Base-by-base conservation (phyloP, 2,329 filamentous ascomycete species). In the Ophiostoma pallidulum region DNA sequence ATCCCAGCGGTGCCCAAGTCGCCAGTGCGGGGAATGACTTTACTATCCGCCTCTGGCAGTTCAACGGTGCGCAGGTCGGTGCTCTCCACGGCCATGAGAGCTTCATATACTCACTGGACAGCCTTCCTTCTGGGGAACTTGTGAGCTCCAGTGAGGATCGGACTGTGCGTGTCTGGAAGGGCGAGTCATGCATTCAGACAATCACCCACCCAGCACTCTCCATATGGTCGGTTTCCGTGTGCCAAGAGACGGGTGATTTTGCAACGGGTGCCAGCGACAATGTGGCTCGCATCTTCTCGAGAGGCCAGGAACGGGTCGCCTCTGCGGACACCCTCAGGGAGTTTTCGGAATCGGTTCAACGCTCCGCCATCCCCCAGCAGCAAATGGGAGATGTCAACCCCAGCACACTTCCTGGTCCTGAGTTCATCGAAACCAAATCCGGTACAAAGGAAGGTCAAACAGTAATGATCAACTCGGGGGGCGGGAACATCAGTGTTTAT, bases 381-480 rank as follows among this genome's bases (percentile, higher is more conserved):
- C 84, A 91, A 53, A 70, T 91, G 18, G 78, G 80, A 19, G 50
- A 56, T 4, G 80, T 97, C 64, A 91, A 97, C 66, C 95, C 94
- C 63, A 90, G 95, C 64, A 82, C 92, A 59, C 72, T 97, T 1
- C 89, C 91, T 0, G 88, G 90, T 0, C 86, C 87, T 13, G 88
- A 94, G 16, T 96, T 95, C 57, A 69, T 98, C 8, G 78, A 80
- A 47, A 78, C 77, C 47, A 90, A 89, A 56, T 79, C 81, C 0
- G 92, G 92, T 4, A 92, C 86, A n/a, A 95, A 95, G 65, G 92
- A 98, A 54, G 92, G 92, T 0, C 91, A 98, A 61, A 85, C 95
- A 5, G 84, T 94, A 58, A 94, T 94, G 80, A 91, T 96, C 58
- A 79, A 77, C 50, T 85, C 95, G 62, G 69, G 77, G 8, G 82